Evolutionary conservation across 2,329 filamentous ascomycete species (phyloP), one percentile per base, ranked within the genome.

Genomic region (Fusarium camptoceras): DNA sequence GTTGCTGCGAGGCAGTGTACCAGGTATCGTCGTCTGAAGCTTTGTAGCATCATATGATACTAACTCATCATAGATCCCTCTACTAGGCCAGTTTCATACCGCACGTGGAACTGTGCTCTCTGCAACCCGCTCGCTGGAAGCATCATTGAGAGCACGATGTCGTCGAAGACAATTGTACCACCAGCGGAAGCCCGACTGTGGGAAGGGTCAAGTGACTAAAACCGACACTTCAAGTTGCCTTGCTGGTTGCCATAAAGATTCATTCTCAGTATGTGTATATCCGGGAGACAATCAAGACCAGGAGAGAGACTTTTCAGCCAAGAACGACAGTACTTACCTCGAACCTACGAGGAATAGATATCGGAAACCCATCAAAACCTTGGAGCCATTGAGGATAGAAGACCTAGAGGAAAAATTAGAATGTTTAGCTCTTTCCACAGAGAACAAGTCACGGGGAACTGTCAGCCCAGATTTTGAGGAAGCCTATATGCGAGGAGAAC

Each of bases 401-500:
- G 55, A 30, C 15, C 22, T 71, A 49, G 48, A 55, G 28, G 42
- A 56, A 24, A 39, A 41, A 41, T 41, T 61, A 37, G 22, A 30
- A 27, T 59, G 44, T 8, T 43, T 73, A 57, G 31, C 42, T 37
- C 46, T 71, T 27, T 14, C 34, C 14, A 24, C 25, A 10, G 30
- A 51, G 16, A 20, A 43, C 14, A 34, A 41, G 3, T 44, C 48
- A 9, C 8, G 25, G 9, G 48, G 25, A 34, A 25, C 39, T 14
- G 46, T 57, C 14, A 64, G 47, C 11, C 41, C 28, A n/a, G 43
- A 24, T 3, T 55, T 59, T n/a, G 66, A 72, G 41, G 55, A 72
- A 46, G 64, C 63, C n/a, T 72, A 71, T 30, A 62, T 41, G 8
- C 59, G 42, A n/a, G 68, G 70, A 39, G 66, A 73, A 24, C 46